These are phyloP conservation scores for Clitoria ternatea DNA, from an alignment of 306 rosid genomes.

Conservation along the genomic window DNA sequence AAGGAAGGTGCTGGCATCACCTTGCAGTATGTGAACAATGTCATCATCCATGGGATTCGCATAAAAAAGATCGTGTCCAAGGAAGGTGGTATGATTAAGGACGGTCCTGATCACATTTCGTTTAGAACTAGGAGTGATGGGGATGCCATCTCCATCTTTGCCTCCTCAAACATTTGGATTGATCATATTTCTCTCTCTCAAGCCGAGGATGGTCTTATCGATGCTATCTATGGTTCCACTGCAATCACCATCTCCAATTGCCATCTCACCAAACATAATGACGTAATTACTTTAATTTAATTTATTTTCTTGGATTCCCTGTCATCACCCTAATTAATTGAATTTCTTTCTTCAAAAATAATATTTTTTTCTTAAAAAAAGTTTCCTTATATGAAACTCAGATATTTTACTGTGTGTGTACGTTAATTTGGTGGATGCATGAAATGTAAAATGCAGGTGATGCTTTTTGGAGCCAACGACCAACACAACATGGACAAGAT, in stretches of 20 bases:
- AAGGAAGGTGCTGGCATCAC: slow-evolving; percentile 60
- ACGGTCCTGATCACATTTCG: slow-evolving; percentile 53
- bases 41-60: slow-evolving; percentile 63
- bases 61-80: slow-evolving; percentile 21
- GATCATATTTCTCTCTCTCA: slow-evolving; percentile 73
- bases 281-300: slow-evolving; percentile 28
- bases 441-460: slow-evolving; percentile 37
- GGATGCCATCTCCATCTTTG: slow-evolving; percentile 67
- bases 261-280: slow-evolving; percentile 66
- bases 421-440: neutral
- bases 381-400: too few species aligned
- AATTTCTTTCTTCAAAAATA: too few species aligned
- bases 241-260: slow-evolving; percentile 77
- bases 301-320: too few species aligned
- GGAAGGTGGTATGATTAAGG: slow-evolving; percentile 64
- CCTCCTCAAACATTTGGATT: slow-evolving; percentile 69
- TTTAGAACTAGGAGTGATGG: slow-evolving; percentile 55
- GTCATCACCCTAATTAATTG: too few species aligned
- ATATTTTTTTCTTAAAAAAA: too few species aligned
- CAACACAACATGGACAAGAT: slow-evolving; percentile 33
- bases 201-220: slow-evolving; percentile 67
- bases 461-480: slow-evolving; percentile 81
- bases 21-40: slow-evolving; percentile 45
- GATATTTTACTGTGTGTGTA: too few species aligned
- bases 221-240: slow-evolving; percentile 63